phyloP scores from a whole-genome alignment of 177 flowering plant genomes.

The Vitis hybrid region DNA sequence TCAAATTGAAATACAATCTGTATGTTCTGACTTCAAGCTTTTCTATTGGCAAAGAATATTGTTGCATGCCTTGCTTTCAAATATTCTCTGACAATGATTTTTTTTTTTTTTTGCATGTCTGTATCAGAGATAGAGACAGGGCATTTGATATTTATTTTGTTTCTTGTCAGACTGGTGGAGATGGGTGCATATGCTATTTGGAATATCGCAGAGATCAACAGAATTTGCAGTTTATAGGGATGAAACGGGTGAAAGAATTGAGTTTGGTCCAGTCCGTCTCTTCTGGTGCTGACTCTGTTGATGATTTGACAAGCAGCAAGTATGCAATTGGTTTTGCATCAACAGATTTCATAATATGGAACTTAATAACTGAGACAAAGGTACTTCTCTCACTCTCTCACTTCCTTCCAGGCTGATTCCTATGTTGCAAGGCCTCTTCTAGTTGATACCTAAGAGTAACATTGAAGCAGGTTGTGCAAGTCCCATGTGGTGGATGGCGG shows the following conservation, averaged over 20 bases:
- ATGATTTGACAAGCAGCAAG: conserved; percentile 36
- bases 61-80: background rate
- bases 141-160: conserved; percentile 1
- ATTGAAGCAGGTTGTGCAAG: conserved; percentile 58
- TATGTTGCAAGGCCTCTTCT: background rate
- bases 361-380: conserved; percentile 67
- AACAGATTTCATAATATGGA: conserved; percentile 81
- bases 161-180: conserved; percentile 80
- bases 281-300: conserved; percentile 22
- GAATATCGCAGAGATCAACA: conserved; percentile 43
- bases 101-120: background rate
- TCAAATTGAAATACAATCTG: conserved; percentile 72
- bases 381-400: conserved; percentile 28
- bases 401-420: background rate
- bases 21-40: conserved; percentile 32
- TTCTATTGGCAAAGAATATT: background rate
- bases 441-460: background rate
- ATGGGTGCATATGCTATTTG: conserved; percentile 92
- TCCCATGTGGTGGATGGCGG: conserved; percentile 99
- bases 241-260: conserved; percentile 91
- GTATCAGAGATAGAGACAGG: background rate
- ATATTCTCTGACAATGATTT: background rate
- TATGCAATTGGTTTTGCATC: conserved; percentile 92
- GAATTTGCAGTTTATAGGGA: conserved; percentile 72
- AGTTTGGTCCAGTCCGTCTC: conserved; percentile 69